Evolutionary conservation across 2,329 filamentous ascomycete species (phyloP).

Genomic region (Trichoderma harzianum): DNA sequence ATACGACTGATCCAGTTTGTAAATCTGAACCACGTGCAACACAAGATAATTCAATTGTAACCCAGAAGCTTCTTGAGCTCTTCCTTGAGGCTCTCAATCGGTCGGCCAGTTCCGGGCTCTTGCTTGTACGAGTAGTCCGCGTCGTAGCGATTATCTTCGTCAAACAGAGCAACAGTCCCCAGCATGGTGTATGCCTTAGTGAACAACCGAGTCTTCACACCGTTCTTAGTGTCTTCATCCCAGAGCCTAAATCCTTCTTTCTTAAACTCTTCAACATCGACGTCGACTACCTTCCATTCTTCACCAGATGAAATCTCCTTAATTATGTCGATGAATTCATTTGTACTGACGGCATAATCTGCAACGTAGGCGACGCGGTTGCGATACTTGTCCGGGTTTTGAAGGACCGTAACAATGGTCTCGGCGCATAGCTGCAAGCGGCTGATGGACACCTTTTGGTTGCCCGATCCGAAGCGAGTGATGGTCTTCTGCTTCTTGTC

Average conservation of each 20-base stretch:
- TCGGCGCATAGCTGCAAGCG: neutral
- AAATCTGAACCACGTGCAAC: neutral
- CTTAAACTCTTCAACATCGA: neutral
- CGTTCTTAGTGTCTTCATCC: constrained; percentile 11
- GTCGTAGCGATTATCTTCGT: constrained; percentile 20
- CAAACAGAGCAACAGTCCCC: constrained; percentile 17
- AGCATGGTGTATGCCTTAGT: constrained; percentile 18
- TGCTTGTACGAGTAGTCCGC: constrained; percentile 16
- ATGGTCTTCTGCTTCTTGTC: constrained; percentile 16
- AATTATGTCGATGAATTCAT: neutral
- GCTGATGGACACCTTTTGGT: constrained; percentile 4
- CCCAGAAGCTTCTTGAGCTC: neutral
- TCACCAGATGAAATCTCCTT: neutral
- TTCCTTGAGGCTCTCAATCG: neutral
- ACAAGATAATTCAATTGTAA: neutral
- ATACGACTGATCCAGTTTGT: neutral
- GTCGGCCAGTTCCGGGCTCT: constrained; percentile 13
- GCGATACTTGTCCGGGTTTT: neutral
- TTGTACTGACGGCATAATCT: constrained; percentile 6
- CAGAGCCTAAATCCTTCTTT: neutral
- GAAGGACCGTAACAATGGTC: neutral
- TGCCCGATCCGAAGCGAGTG: constrained; percentile 11
- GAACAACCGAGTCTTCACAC: constrained; percentile 14
- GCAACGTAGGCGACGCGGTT: constrained; percentile 8
- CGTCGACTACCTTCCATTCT: neutral